Conservation (phyloP, 1,139 yeast genomes). For the Lizanozyma gosingica region DNA sequence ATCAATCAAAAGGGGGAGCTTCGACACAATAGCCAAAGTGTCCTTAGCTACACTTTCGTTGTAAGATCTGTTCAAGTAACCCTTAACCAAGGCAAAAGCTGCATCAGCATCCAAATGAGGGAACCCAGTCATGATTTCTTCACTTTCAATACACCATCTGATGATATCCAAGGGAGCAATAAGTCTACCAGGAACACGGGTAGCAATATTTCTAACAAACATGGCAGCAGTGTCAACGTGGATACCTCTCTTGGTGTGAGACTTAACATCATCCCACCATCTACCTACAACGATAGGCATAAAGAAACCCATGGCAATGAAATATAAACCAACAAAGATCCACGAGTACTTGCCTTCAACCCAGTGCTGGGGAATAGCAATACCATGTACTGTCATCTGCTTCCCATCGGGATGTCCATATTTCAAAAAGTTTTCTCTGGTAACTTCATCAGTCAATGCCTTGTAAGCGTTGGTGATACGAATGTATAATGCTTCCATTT, state of each 20-base stretch:
- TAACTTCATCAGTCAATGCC: slow-evolving; percentile 84
- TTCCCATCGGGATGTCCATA: slow-evolving; percentile 99
- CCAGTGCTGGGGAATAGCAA: slow-evolving; percentile 87
- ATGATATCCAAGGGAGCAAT: slow-evolving; percentile 53
- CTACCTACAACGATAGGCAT: slow-evolving; percentile 72
- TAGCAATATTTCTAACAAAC: slow-evolving; percentile 55
- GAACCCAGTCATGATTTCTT: slow-evolving; percentile 46
- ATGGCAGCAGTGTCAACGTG: slow-evolving; percentile 74
- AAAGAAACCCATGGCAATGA: slow-evolving; percentile 63
- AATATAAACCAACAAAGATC: slow-evolving; percentile 54
- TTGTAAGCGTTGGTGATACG: slow-evolving; percentile 87
- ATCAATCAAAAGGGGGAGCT: slow-evolving; percentile 56
- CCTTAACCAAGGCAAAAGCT: slow-evolving; percentile 41
- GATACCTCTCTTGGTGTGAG: slow-evolving; percentile 76
- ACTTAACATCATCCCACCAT: slow-evolving; percentile 87
- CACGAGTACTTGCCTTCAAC: slow-evolving; percentile 77
- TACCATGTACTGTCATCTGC: slow-evolving; percentile 89
- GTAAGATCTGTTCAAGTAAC: slow-evolving; percentile 49
- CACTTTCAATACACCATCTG: slow-evolving; percentile 52
- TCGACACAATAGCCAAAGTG: slow-evolving; percentile 50
- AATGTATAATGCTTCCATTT: slow-evolving; percentile 70
- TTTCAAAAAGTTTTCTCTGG: slow-evolving; percentile 71
- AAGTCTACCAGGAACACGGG: slow-evolving; percentile 70
- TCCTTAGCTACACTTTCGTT: slow-evolving; percentile 23
- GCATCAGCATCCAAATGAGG: slow-evolving; percentile 32